Percentiles rank a stretch among this genome's conserved stretches.
Conservation (phyloP, 1,139 yeast genomes). For the Candida neerlandica region DNA sequence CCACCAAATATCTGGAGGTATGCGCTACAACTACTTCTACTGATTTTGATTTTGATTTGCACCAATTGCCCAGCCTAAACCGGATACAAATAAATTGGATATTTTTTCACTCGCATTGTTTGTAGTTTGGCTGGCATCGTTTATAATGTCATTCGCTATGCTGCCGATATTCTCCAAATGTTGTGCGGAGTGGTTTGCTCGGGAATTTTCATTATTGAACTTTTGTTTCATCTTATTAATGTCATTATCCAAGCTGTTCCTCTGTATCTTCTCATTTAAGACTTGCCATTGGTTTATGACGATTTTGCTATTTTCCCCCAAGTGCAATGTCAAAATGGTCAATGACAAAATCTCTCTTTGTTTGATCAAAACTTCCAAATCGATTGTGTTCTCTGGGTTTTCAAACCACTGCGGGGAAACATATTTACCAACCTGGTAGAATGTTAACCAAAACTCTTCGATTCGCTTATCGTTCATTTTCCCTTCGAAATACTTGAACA, state of each 20-base stretch:
- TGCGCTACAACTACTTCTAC: not conserved
- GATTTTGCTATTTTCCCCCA: slow-evolving; percentile 31
- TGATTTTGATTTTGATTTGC: slow-evolving; percentile 34
- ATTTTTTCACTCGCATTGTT: slow-evolving; percentile 50
- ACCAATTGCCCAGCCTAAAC: slow-evolving; percentile 71
- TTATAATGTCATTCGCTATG: slow-evolving; percentile 33
- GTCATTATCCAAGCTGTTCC: slow-evolving; percentile 18
- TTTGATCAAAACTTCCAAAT: slow-evolving; percentile 27
- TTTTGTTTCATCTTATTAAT: slow-evolving; percentile 11
- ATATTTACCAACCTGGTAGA: slow-evolving; percentile 63
- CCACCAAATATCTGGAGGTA: no score
- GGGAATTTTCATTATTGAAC: slow-evolving; percentile 1
- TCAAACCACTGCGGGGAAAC: slow-evolving; percentile 52
- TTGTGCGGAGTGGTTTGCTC: slow-evolving; percentile 1
- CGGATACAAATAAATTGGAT: slow-evolving; percentile 55
- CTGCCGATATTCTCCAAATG: slow-evolving; percentile 18
- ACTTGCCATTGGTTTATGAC: slow-evolving; percentile 42
- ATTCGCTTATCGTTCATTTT: slow-evolving; percentile 19
- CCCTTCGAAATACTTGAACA: slow-evolving; percentile 25
- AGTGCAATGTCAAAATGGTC: slow-evolving; percentile 27
- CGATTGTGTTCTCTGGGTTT: slow-evolving; percentile 20
- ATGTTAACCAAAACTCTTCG: slow-evolving; percentile 55
- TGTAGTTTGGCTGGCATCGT: slow-evolving; percentile 35
- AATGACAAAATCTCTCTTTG: slow-evolving; percentile 55
- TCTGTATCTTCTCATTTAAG: slow-evolving; percentile 31